phyloP scores from a whole-genome alignment of 106 monocot species.

The Xerophyta viscosa region DNA sequence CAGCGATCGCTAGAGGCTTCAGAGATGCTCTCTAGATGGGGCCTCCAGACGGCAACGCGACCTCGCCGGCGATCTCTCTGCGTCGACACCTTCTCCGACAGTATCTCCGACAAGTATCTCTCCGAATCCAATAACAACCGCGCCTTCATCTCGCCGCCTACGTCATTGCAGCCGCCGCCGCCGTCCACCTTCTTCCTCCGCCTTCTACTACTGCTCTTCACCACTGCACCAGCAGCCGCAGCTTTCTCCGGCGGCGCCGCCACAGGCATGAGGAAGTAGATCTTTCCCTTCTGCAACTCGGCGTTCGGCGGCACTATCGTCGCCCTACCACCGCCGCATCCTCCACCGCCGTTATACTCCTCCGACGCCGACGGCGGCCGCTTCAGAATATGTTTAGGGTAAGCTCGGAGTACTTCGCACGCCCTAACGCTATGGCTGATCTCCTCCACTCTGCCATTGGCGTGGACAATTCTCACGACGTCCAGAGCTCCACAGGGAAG shows the following conservation, averaged over 20 bases:
- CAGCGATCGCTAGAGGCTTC: slow-evolving; percentile 34
- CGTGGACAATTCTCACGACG: slow-evolving; percentile 86
- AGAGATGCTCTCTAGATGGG: slow-evolving; percentile 78
- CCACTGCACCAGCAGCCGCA: slow-evolving; percentile 8
- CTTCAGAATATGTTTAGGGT: slow-evolving; percentile 86
- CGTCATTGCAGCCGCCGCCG: slow-evolving; percentile 4
- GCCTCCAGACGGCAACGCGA: slow-evolving; percentile 73
- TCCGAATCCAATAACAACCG: slow-evolving; percentile 34
- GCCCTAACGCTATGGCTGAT: slow-evolving; percentile 51
- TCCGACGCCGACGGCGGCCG: slow-evolving; percentile 42
- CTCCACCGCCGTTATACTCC: slow-evolving; percentile 9
- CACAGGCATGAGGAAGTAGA: slow-evolving; percentile 79
- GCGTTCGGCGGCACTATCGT: slow-evolving; percentile 54
- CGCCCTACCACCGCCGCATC: slow-evolving; percentile 6
- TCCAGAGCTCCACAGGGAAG: slow-evolving; percentile 91
- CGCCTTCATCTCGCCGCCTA: background rate
- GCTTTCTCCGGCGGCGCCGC: background rate
- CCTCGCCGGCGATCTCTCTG: slow-evolving; percentile 48
- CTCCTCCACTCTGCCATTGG: slow-evolving; percentile 84
- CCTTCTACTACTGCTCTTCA: too few species aligned
- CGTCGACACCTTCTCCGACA: slow-evolving; percentile 46
- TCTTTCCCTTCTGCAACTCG: slow-evolving; percentile 77
- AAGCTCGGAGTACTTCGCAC: slow-evolving; percentile 50
- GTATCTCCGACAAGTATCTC: slow-evolving; percentile 56
- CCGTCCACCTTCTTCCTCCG: background rate